A percentile compares a stretch with the other conserved stretches of the same genome.
Evolutionary conservation across 495 filamentous ascomycete genomes (phyloP).

Genomic region (Corynascus novoguineensis): DNA sequence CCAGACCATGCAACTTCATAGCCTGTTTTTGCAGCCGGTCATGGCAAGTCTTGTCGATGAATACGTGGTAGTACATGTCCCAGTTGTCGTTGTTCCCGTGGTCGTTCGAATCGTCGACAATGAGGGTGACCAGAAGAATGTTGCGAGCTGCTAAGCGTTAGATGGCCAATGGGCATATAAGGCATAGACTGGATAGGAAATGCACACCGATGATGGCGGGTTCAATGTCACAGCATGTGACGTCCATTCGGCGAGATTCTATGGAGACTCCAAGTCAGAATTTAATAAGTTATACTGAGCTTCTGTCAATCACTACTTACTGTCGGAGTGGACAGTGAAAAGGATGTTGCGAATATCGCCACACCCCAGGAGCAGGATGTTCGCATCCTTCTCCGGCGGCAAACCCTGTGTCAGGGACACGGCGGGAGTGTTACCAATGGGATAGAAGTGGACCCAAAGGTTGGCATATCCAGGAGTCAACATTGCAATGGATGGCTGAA

Average conservation of each 20-base stretch:
- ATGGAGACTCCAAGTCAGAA: neutral
- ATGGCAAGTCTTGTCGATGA: conserved; percentile 12
- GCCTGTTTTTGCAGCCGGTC: conserved; percentile 20
- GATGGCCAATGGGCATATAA: neutral
- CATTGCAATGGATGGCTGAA: too few relatives aligned
- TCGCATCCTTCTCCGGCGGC: too few relatives aligned
- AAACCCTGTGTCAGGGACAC: too few relatives aligned
- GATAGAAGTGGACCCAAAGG: too few relatives aligned
- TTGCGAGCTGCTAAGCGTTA: conserved; percentile 23
- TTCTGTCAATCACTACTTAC: neutral
- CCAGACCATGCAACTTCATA: conserved; percentile 18
- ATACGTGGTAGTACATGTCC: conserved; percentile 28
- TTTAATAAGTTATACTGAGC: neutral
- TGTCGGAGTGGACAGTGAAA: conserved; percentile 26
- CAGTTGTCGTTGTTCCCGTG: conserved; percentile 13
- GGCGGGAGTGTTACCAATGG: too few relatives aligned
- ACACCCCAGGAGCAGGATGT: conserved; percentile 33
- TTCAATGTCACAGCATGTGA: conserved; percentile 31
- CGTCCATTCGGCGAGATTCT: conserved; percentile 25
- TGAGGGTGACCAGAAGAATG: conserved; percentile 26
- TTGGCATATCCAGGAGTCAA: too few relatives aligned
- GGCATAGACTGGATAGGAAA: neutral
- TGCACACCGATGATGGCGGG: conserved; percentile 24
- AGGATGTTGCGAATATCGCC: conserved; percentile 32
- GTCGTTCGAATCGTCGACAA: conserved; percentile 17